These are phyloP conservation scores for Fusarium continuum DNA, from an alignment of 2,329 filamentous ascomycete genomes.

Conservation along the genomic window DNA sequence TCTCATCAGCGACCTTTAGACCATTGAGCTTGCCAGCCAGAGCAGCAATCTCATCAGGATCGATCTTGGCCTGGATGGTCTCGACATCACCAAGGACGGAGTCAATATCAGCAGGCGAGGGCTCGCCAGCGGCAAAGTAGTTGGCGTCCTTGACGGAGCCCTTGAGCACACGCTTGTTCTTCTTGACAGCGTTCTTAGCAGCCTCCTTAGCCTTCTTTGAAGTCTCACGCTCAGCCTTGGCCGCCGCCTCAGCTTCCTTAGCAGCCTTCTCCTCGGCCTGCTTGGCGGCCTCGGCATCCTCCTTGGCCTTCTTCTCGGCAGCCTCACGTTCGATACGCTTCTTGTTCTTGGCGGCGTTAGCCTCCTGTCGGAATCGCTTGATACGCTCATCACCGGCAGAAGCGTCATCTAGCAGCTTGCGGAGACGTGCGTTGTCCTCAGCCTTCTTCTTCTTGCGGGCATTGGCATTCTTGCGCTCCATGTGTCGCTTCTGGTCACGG, in stretches of 20 bases:
- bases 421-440: constrained; percentile 91
- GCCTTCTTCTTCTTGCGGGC: constrained; percentile 99
- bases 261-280: constrained; percentile 81
- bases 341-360: constrained; percentile 95
- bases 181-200: constrained; percentile 98
- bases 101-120: constrained; percentile 81
- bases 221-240: constrained; percentile 84
- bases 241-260: constrained; percentile 85
- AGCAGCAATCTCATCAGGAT: constrained; percentile 87
- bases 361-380: constrained; percentile 94
- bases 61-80: constrained; percentile 84
- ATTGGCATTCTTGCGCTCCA: constrained; percentile 98
- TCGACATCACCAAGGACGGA: constrained; percentile 86
- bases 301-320: constrained; percentile 84
- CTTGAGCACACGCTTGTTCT: constrained; percentile 99
- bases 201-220: constrained; percentile 98
- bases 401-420: constrained; percentile 88
- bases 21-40: constrained; percentile 83
- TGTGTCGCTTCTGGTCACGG: constrained; percentile 97
- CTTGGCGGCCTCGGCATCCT: constrained; percentile 85
- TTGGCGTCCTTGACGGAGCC: constrained; percentile 95
- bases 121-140: constrained; percentile 86
- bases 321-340: constrained; percentile 91
- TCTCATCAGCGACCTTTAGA: constrained; percentile 81
- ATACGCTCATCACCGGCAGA: constrained; percentile 91